A percentile compares a stretch with the other conserved stretches of the same genome.
phyloP scores from a whole-genome alignment of 1,284 basidiomycete genomes.

The Ustilago trichophora region DNA sequence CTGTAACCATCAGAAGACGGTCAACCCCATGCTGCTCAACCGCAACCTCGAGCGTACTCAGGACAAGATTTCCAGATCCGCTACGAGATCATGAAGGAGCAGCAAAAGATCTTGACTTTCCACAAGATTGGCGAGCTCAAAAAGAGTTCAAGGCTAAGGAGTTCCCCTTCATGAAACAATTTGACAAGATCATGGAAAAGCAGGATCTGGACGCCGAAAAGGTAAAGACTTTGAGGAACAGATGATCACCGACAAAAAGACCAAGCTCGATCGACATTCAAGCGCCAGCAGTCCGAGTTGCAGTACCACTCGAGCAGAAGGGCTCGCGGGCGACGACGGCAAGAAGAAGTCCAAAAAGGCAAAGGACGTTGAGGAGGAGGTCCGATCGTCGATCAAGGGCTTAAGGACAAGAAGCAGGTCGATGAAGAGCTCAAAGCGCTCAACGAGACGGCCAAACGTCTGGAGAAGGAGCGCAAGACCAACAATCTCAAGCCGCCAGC shows the following conservation, averaged over 20 bases:
- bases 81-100: slow-evolving; percentile 65
- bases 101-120: slow-evolving; percentile 61
- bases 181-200: slow-evolving; percentile 74
- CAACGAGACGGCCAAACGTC: slow-evolving; percentile 78
- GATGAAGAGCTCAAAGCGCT: slow-evolving; percentile 75
- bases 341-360: slow-evolving; percentile 54
- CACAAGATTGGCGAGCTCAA: slow-evolving; percentile 71
- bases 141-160: slow-evolving; percentile 74
- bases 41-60: slow-evolving; percentile 53
- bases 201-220: slow-evolving; percentile 93
- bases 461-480: slow-evolving; percentile 84
- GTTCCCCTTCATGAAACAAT: slow-evolving; percentile 71
- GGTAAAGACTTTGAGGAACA: slow-evolving; percentile 82
- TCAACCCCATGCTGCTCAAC: slow-evolving; percentile 59
- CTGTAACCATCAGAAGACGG: slow-evolving; percentile 66
- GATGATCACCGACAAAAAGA: slow-evolving; percentile 70
- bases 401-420: slow-evolving; percentile 57
- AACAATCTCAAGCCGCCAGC: slow-evolving; percentile 72
- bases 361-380: slow-evolving; percentile 50
- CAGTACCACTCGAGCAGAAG: slow-evolving; percentile 56
- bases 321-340: slow-evolving; percentile 31
- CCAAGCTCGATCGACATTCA: slow-evolving; percentile 77
- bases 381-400: slow-evolving; percentile 43
- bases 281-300: slow-evolving; percentile 69
- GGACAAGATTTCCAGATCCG: slow-evolving; percentile 59